Conservation (phyloP, 176 grass and related monocot genomes). For the Oryza punctata region DNA sequence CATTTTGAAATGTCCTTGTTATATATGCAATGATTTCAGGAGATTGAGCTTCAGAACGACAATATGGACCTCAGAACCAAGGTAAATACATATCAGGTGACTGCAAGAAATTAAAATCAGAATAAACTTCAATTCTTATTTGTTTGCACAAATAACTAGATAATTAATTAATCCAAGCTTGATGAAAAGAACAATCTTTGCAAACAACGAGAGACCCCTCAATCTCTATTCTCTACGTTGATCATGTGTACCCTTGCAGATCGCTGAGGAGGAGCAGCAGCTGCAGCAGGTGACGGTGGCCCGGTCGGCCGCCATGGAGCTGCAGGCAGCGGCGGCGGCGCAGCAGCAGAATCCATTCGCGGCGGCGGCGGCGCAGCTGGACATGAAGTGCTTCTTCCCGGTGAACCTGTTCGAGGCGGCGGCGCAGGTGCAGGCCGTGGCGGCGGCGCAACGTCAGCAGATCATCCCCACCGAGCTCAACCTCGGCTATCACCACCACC, state of each 20-base stretch:
- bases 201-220: too few relatives aligned
- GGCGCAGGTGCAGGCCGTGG: not conserved
- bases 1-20: constrained; percentile 11
- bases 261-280: constrained; percentile 51
- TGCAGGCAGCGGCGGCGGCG: not conserved
- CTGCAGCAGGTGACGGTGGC: constrained; percentile 53
- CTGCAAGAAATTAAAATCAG: not conserved
- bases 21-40: constrained; percentile 15
- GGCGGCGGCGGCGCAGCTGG: constrained; percentile 27
- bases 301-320: constrained; percentile 22
- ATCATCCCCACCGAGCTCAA: constrained; percentile 52
- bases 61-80: constrained; percentile 65
- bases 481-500: constrained; percentile 61
- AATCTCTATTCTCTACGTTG: not conserved
- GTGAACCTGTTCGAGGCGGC: constrained; percentile 32
- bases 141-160: not conserved
- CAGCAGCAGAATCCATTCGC: constrained; percentile 8
- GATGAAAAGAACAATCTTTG: not conserved
- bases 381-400: constrained; percentile 62
- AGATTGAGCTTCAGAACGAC: constrained; percentile 73
- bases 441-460: constrained; percentile 22
- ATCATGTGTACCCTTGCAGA: constrained; percentile 26
- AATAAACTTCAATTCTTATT: not conserved
- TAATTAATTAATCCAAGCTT: too few relatives aligned
- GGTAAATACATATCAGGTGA: constrained; percentile 26